Conservation (phyloP, 2,329 filamentous ascomycete genomes). For the Neurospora sp. region DNA sequence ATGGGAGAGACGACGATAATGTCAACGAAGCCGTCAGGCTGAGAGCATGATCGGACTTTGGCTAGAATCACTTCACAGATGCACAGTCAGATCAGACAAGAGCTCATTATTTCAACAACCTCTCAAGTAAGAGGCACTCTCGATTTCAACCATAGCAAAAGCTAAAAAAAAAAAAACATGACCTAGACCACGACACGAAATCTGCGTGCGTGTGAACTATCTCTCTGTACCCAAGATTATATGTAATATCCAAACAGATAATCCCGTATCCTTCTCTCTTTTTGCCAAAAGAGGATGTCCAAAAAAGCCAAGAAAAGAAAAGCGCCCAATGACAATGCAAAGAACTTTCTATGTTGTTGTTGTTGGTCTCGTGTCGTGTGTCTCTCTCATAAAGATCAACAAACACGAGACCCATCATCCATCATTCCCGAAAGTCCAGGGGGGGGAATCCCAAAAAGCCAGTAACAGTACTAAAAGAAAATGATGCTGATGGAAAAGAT, state of each 20-base stretch:
- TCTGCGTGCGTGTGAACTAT: neutral
- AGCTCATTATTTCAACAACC: neutral
- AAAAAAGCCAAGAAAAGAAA: neutral
- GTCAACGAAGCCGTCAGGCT: too few species aligned
- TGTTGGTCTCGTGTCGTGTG: neutral
- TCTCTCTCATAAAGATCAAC: neutral
- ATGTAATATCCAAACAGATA: neutral
- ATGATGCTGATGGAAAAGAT: neutral
- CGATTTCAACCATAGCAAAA: neutral
- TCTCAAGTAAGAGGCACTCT: neutral
- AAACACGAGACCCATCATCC: neutral
- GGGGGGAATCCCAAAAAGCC: neutral
- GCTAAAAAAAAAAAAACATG: neutral
- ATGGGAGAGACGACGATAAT: too few species aligned
- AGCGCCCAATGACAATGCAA: slow-evolving; percentile 1
- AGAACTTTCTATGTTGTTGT: neutral
- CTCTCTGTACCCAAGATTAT: neutral
- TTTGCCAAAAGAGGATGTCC: neutral
- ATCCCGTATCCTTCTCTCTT: neutral
- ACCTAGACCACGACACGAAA: neutral
- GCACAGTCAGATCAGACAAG: neutral
- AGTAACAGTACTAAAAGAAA: neutral
- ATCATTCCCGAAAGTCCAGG: neutral
- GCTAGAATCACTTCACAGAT: neutral
- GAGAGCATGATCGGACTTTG: too few species aligned